Evolutionary conservation across 1,139 yeast genomes (phyloP).

Genomic region (Scheffersomyces parashehatae): DNA sequence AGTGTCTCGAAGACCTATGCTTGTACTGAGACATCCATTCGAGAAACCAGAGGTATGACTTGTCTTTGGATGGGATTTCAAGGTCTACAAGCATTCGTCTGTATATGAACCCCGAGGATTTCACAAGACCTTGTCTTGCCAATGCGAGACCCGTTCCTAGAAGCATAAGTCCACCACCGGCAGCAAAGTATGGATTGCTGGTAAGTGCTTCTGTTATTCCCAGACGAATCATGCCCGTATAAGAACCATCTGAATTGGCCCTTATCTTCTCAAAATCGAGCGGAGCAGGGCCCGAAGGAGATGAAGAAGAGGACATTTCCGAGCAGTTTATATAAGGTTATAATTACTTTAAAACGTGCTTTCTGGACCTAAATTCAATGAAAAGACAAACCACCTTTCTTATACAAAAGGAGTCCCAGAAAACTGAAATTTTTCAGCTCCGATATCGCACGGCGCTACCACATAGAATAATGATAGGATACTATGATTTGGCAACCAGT

Average conservation of each 20-base stretch:
- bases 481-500: too few relatives aligned
- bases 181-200: constrained; percentile 91
- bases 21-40: constrained; percentile 94
- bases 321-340: too few relatives aligned
- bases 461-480: too few relatives aligned
- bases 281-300: constrained; percentile 1
- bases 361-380: too few relatives aligned
- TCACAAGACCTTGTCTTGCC: constrained; percentile 67
- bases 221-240: constrained; percentile 32
- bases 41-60: constrained; percentile 90
- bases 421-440: too few relatives aligned
- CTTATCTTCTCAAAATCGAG: constrained; percentile 41
- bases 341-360: too few relatives aligned
- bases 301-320: neutral
- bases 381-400: too few relatives aligned
- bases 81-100: constrained; percentile 86
- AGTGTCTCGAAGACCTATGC: constrained; percentile 73
- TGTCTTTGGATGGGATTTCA: constrained; percentile 92
- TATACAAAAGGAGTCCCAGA: too few relatives aligned
- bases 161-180: constrained; percentile 95
- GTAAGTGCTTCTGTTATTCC: constrained; percentile 54
- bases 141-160: constrained; percentile 85
- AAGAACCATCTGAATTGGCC: constrained; percentile 39
- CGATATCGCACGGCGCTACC: too few relatives aligned
- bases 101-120: constrained; percentile 67